Conservation (phyloP, 1,139 yeast species). For the Petasospora rhodanensis region DNA sequence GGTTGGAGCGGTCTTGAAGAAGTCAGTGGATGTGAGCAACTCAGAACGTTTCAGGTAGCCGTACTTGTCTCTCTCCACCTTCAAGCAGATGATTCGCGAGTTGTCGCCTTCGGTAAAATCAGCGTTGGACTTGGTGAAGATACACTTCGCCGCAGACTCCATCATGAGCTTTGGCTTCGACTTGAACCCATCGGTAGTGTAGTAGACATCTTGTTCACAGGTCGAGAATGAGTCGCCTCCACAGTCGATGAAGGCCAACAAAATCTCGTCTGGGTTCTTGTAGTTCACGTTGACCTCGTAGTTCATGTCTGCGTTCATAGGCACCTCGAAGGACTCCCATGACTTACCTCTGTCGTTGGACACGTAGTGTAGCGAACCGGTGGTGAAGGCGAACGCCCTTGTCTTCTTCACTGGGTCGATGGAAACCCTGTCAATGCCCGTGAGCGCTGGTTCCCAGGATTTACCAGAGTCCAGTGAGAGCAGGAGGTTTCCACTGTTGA, state of each 20-base stretch:
- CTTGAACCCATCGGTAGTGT: constrained; percentile 52
- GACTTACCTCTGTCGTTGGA: constrained; percentile 55
- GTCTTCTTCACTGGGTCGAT: constrained; percentile 43
- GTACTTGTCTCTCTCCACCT: constrained; percentile 38
- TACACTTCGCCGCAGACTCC: constrained; percentile 39
- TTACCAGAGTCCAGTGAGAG: constrained; percentile 58
- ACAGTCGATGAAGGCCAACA: constrained; percentile 40
- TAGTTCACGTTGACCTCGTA: constrained; percentile 37
- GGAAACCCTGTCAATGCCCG: constrained; percentile 30
- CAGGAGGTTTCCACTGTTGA: constrained; percentile 32
- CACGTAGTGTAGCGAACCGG: constrained; percentile 39
- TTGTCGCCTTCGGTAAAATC: constrained; percentile 39
- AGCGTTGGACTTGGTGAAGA: constrained; percentile 44
- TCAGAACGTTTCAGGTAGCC: constrained; percentile 41
- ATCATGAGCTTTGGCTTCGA: constrained; percentile 33
- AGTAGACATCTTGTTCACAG: constrained; percentile 40
- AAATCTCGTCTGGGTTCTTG: constrained; percentile 35
- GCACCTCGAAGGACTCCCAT: constrained; percentile 45
- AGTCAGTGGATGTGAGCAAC: constrained; percentile 48
- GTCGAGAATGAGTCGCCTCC: constrained; percentile 18
- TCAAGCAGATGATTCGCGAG: constrained; percentile 46
- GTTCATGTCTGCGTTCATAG: constrained; percentile 20
- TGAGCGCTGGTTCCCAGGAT: constrained; percentile 41
- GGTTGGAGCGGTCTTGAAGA: constrained; percentile 38
- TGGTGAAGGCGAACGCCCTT: constrained; percentile 51